Evolutionary conservation across 2,329 filamentous ascomycete species (phyloP).

Genomic region (Pseudogymnoascus sp.): DNA sequence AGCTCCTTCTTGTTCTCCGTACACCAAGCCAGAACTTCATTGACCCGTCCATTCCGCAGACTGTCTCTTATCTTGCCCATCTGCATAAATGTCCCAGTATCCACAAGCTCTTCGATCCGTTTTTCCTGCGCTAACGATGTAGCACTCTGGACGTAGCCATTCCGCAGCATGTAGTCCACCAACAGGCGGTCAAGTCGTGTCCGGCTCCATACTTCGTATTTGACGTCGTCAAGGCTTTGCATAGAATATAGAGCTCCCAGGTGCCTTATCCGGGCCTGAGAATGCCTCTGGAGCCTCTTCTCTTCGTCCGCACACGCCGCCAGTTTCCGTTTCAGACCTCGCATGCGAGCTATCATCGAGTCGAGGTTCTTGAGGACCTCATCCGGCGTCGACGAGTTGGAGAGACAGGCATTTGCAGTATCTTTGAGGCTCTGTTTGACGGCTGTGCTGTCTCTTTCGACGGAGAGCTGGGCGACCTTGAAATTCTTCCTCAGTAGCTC

Average conservation of each 20-base stretch:
- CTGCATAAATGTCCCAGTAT: slow-evolving; percentile 78
- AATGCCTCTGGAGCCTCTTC: slow-evolving; percentile 64
- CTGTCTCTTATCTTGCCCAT: slow-evolving; percentile 73
- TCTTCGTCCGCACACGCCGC: slow-evolving; percentile 72
- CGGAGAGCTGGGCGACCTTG: slow-evolving; percentile 69
- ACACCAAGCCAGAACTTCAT: slow-evolving; percentile 83
- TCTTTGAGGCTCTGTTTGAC: slow-evolving; percentile 56
- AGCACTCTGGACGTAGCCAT: slow-evolving; percentile 75
- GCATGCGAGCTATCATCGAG: slow-evolving; percentile 76
- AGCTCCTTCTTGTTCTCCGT: slow-evolving; percentile 87
- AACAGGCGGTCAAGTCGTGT: slow-evolving; percentile 74
- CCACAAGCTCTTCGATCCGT: slow-evolving; percentile 72
- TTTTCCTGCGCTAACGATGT: slow-evolving; percentile 66
- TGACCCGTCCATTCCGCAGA: slow-evolving; percentile 61
- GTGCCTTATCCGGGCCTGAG: slow-evolving; percentile 70
- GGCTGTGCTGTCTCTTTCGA: slow-evolving; percentile 63
- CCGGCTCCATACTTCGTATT: slow-evolving; percentile 86
- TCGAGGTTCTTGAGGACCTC: slow-evolving; percentile 78
- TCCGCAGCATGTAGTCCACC: slow-evolving; percentile 85
- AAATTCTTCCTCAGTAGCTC: slow-evolving; percentile 93
- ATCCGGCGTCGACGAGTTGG: slow-evolving; percentile 53
- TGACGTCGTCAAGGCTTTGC: slow-evolving; percentile 76
- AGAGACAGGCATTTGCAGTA: slow-evolving; percentile 59
- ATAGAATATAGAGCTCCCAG: slow-evolving; percentile 75
- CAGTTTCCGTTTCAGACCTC: slow-evolving; percentile 83